Percentiles rank a stretch among this genome's conserved stretches.
phyloP scores from a whole-genome alignment of 2,329 filamentous ascomycete genomes.

The Colletotrichum lini region DNA sequence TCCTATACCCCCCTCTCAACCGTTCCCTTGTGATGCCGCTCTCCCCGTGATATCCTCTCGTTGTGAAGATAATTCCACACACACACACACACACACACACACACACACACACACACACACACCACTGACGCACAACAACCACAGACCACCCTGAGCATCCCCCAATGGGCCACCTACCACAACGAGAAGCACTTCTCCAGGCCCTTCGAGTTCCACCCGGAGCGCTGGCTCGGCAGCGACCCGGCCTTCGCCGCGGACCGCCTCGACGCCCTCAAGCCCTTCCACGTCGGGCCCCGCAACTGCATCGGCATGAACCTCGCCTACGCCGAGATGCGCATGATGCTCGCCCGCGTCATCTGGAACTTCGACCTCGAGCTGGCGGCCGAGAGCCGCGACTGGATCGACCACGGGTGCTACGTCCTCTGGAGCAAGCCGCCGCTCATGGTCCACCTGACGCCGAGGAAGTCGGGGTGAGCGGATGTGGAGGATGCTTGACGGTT shows the following conservation, averaged over 20 bases:
- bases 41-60: no score
- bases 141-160: conserved; percentile 59
- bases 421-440: conserved; percentile 33
- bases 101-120: no score
- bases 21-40: no score
- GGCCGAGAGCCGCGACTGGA: conserved; percentile 21
- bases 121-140: not conserved
- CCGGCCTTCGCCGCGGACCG: conserved; percentile 30
- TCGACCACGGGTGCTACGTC: conserved; percentile 18
- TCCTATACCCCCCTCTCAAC: no score
- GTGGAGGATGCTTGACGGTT: not conserved
- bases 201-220: conserved; percentile 64
- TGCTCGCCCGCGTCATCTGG: conserved; percentile 29
- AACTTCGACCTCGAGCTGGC: conserved; percentile 34
- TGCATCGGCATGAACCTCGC: conserved; percentile 40
- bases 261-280: conserved; percentile 34
- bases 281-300: conserved; percentile 33
- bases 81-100: no score
- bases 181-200: conserved; percentile 60
- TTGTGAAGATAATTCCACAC: no score
- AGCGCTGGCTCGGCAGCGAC: conserved; percentile 50
- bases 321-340: conserved; percentile 38
- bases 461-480: not conserved
- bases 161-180: conserved; percentile 62
- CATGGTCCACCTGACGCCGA: conserved; percentile 35